Base-by-base conservation (phyloP, 2,329 filamentous ascomycete species). In the Aquanectria penicillioides region DNA sequence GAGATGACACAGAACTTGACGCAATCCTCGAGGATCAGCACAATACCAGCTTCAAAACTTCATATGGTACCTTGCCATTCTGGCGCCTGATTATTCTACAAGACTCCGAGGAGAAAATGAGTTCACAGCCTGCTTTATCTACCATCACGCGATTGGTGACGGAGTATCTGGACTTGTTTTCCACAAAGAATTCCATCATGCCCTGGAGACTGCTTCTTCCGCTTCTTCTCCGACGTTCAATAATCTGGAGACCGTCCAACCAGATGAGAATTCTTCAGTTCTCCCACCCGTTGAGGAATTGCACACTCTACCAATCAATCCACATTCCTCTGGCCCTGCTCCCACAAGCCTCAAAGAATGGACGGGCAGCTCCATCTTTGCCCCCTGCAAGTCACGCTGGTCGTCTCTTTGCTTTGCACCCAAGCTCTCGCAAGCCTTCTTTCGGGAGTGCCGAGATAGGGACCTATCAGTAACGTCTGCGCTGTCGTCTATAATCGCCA, bases 61-160 rank as follows among this genome's bases (percentile, higher is more conserved):
- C 77, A 64, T 71, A 72, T 18, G 62, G 72, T 2, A 69, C 68
- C 4, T 43, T 71, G 15, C 77, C 80, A 2, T 78, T 77, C 59
- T 83, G 81, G 81, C 75, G 78, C 17, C 66, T 83, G 2, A 62
- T 75, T 15, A 63, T 83, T 18, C 54, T 81, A 8, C 64, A 68
- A n/a, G 62, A 71, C 12, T 33, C 64, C 12, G 62, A 59, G 54
- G 67, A 26, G 15, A 63, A 3, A 64, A 52, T 3, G 62, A 58
- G 3, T 82, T 83, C 57, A 80, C 78, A 1, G 77, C 75, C 2
- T 69, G 68, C 2, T 83, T 81, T 67, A 70, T 82, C 9, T 81
- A 74, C 60, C 81, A 84, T 54, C 81, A 83, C 69, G 77, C 76
- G 3, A 70, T 83, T 46, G 77, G 76, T 3, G 81, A 84, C 62